Percentiles rank a stretch among this genome's conserved stretches.
Conservation (phyloP, 345 rosid species). For the Bruguiera sexangula region DNA sequence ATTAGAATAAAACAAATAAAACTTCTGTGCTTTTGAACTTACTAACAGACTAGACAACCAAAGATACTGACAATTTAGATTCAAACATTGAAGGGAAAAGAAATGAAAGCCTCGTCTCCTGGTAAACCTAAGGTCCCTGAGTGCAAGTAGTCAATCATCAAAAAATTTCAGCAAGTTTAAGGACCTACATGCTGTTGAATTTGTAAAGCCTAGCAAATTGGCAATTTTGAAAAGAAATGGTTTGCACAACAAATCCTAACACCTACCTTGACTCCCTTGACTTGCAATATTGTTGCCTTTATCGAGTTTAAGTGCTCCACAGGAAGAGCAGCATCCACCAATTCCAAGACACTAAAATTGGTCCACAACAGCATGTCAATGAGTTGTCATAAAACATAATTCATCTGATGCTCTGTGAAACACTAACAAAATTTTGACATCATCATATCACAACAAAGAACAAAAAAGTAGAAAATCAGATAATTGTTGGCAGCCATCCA, state of each 20-base stretch:
- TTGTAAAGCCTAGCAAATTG: neutral
- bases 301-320: slow-evolving; percentile 63
- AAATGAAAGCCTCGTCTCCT: too few species aligned
- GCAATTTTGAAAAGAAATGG: neutral
- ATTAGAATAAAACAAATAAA: too few species aligned
- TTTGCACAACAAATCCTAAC: slow-evolving; percentile 10
- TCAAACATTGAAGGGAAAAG: too few species aligned
- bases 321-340: slow-evolving; percentile 95
- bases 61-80: too few species aligned
- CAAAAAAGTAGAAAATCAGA: neutral
- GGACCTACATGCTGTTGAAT: neutral
- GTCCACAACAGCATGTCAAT: slow-evolving; percentile 24
- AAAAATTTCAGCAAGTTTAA: neutral
- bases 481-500: neutral
- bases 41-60: too few species aligned
- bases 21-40: too few species aligned
- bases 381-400: neutral
- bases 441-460: neutral
- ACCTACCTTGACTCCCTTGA: slow-evolving; percentile 77
- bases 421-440: neutral
- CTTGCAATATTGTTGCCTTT: slow-evolving; percentile 62
- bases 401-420: slow-evolving; percentile 1
- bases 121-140: too few species aligned
- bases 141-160: neutral
- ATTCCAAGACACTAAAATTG: slow-evolving; percentile 67